Evolutionary conservation across 225 moss, liverwort and hornwort species (phyloP).

Genomic region (Antitrichia curtipendula): DNA sequence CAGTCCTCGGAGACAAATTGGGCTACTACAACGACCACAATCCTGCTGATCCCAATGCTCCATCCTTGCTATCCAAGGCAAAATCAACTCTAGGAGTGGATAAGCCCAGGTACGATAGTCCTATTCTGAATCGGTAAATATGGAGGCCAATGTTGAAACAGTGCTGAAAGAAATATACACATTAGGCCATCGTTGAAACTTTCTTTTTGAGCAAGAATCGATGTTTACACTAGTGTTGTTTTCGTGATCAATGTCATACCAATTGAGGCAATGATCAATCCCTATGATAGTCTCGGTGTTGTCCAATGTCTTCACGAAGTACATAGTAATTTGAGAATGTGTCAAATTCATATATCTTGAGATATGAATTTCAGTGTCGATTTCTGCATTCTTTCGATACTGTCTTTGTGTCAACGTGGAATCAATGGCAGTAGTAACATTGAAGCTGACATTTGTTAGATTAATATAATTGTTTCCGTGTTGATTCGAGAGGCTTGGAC

Average conservation of each 20-base stretch:
- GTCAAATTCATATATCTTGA: not conserved
- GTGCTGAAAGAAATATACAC: too few species aligned
- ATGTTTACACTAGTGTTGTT: too few species aligned
- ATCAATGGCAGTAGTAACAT: too few species aligned
- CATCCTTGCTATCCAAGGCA: not conserved
- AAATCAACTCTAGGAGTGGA: slow-evolving; percentile 7
- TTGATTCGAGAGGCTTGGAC: not conserved
- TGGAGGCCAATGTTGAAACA: not conserved
- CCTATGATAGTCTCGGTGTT: not conserved
- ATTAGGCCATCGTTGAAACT: not conserved
- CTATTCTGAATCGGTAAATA: not conserved
- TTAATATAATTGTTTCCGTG: not conserved
- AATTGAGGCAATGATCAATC: too few species aligned
- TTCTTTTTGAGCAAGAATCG: too few species aligned
- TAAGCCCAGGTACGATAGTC: not conserved
- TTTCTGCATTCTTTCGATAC: too few species aligned
- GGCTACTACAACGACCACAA: slow-evolving; percentile 17
- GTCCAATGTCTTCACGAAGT: not conserved
- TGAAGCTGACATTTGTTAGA: not conserved
- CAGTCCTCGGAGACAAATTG: slow-evolving; percentile 19
- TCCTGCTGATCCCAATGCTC: slow-evolving; percentile 4
- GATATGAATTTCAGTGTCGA: not conserved
- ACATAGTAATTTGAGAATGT: not conserved
- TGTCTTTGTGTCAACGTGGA: not conserved
- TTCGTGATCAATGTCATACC: not conserved